phyloP scores from a whole-genome alignment of 2,329 filamentous ascomycete species.

The Ilyonectria destructans region DNA sequence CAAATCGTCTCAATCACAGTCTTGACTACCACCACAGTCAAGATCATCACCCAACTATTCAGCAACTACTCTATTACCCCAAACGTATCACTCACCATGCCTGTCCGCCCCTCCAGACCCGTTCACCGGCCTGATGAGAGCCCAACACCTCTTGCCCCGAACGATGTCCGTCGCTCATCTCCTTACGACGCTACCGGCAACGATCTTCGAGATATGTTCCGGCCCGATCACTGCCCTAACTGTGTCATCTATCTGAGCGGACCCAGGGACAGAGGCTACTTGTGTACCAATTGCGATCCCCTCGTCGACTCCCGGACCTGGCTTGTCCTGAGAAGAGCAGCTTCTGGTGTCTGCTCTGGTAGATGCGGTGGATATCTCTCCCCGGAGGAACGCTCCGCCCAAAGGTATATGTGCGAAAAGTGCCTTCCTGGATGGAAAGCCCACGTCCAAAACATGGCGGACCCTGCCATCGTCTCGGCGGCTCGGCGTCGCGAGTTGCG shows the following conservation, averaged over 20 bases:
- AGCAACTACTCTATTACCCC: not conserved
- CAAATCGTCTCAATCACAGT: not conserved
- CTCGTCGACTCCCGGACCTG: no score
- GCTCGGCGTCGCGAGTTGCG: not conserved
- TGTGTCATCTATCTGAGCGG: conserved; percentile 19
- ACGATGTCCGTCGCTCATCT: not conserved
- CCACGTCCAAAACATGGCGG: not conserved
- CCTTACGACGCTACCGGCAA: not conserved
- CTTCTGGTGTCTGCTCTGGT: conserved; percentile 5
- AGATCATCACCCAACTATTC: not conserved
- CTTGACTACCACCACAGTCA: not conserved
- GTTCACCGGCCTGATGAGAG: conserved; percentile 14
- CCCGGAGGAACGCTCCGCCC: conserved; percentile 14
- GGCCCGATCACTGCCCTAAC: conserved; percentile 23
- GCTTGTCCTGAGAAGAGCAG: not conserved
- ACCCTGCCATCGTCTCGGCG: not conserved
- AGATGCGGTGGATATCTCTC: not conserved
- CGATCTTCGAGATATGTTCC: conserved; percentile 7
- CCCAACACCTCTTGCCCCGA: not conserved
- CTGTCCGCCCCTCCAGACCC: not conserved
- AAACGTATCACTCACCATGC: not conserved
- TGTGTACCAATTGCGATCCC: conserved; percentile 9
- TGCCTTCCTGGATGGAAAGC: not conserved
- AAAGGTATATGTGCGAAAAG: not conserved
- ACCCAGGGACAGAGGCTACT: not conserved